Conservation (phyloP, 164 flowering plant species). For the Santalum album region DNA sequence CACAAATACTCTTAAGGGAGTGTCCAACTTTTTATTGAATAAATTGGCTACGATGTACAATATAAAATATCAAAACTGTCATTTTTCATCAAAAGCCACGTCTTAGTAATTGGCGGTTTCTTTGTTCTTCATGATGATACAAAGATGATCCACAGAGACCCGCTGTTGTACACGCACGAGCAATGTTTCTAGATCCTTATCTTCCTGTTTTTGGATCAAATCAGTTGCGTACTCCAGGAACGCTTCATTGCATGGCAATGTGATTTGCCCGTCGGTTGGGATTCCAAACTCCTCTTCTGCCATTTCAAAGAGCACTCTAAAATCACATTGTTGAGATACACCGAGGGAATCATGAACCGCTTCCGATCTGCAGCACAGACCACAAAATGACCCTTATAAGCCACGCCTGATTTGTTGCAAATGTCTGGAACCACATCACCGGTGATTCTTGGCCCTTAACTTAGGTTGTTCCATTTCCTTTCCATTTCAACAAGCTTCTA, state of each 20-base stretch:
- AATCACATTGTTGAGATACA: neutral
- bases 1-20: no score
- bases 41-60: no score
- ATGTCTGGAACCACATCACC: slow-evolving; percentile 1
- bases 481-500: no score
- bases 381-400: slow-evolving; percentile 8
- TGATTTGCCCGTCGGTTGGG: slow-evolving; percentile 7
- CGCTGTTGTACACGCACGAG: neutral
- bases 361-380: slow-evolving; percentile 2
- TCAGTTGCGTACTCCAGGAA: slow-evolving; percentile 6
- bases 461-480: no score
- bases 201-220: neutral
- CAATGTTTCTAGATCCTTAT: slow-evolving; percentile 4
- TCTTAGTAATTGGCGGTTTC: neutral
- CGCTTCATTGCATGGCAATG: slow-evolving; percentile 8
- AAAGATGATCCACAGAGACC: neutral
- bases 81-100: slow-evolving; percentile 5
- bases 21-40: no score
- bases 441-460: no score
- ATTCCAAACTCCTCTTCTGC: slow-evolving; percentile 11
- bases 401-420: slow-evolving; percentile 6
- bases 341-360: slow-evolving; percentile 2
- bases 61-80: neutral
- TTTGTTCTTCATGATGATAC: neutral
- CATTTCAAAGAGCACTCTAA: slow-evolving; percentile 10